phyloP scores from a whole-genome alignment of 2,329 filamentous ascomycete genomes.

The Cladosporium sp. region DNA sequence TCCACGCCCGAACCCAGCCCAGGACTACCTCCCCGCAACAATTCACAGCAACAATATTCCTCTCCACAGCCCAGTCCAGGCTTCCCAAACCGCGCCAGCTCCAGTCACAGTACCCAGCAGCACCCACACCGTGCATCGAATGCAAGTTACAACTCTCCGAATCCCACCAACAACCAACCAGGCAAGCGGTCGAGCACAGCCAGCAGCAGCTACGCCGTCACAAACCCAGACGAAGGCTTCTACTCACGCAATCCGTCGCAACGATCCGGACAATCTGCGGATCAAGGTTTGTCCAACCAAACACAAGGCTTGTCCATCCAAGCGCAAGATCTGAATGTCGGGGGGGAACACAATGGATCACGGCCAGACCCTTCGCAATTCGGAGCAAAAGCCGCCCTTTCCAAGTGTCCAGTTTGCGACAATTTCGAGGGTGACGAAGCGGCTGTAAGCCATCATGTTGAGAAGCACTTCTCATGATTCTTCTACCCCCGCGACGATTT shows the following conservation, averaged over 20 bases:
- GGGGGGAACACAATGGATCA: neutral
- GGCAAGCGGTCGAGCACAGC: slow-evolving; percentile 13
- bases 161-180: slow-evolving; percentile 6
- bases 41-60: slow-evolving; percentile 1
- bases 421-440: slow-evolving; percentile 63
- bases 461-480: slow-evolving; percentile 47
- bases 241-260: slow-evolving; percentile 11
- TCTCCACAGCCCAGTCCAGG: slow-evolving; percentile 9
- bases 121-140: slow-evolving; percentile 10
- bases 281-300: slow-evolving; percentile 2
- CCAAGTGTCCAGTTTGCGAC: slow-evolving; percentile 60
- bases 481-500: no score
- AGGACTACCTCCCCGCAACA: neutral
- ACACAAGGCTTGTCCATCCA: slow-evolving; percentile 8
- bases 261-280: neutral
- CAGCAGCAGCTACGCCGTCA: slow-evolving; percentile 9
- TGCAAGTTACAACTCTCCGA: slow-evolving; percentile 6
- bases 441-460: slow-evolving; percentile 64
- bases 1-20: slow-evolving; percentile 10
- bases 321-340: slow-evolving; percentile 15
- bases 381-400: neutral
- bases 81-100: slow-evolving; percentile 12
- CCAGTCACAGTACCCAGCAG: slow-evolving; percentile 12
- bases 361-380: slow-evolving; percentile 5
- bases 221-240: slow-evolving; percentile 8